Evolutionary conservation across 2,329 filamentous ascomycete genomes (phyloP).

Genomic region (Chaetomium olivaceum): DNA sequence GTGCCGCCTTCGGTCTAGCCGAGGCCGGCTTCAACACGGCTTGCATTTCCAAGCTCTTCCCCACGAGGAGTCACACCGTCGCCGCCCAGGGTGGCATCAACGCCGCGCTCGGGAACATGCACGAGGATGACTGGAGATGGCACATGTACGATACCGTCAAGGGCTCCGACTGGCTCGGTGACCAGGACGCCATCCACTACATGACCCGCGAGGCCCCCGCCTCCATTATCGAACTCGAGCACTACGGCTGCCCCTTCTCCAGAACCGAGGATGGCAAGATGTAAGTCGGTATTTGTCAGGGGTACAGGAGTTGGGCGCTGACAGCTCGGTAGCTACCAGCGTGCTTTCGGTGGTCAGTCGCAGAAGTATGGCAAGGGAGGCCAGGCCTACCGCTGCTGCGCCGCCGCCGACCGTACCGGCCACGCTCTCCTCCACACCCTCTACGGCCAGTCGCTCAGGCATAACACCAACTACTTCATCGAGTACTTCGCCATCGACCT

Average conservation of each 20-base stretch:
- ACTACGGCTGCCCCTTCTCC: conserved; percentile 96
- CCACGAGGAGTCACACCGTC: conserved; percentile 81
- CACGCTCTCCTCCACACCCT: conserved; percentile 98
- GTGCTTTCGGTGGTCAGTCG: conserved; percentile 96
- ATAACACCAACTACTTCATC: conserved; percentile 99
- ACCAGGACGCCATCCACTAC: conserved; percentile 97
- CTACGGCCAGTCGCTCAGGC: conserved; percentile 92
- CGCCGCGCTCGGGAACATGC: conserved; percentile 90
- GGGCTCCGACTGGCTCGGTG: conserved; percentile 95
- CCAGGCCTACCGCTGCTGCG: conserved; percentile 96
- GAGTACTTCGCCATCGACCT: conserved; percentile 97
- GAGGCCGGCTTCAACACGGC: conserved; percentile 89
- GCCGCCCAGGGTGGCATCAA: conserved; percentile 84
- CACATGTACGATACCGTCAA: conserved; percentile 99
- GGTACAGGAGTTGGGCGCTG: conserved; percentile 2
- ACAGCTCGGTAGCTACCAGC: conserved; percentile 70
- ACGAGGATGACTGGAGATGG: conserved; percentile 98
- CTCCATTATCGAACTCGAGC: conserved; percentile 91
- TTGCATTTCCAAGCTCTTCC: conserved; percentile 85
- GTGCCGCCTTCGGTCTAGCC: conserved; percentile 81
- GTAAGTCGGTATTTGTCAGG: conserved; percentile 49
- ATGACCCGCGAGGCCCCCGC: conserved; percentile 94
- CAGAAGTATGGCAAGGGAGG: conserved; percentile 95
- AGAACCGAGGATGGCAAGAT: conserved; percentile 96
- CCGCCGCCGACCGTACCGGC: conserved; percentile 93